phyloP scores from a whole-genome alignment of 164 flowering plant species.

The Aristolochia californica region DNA sequence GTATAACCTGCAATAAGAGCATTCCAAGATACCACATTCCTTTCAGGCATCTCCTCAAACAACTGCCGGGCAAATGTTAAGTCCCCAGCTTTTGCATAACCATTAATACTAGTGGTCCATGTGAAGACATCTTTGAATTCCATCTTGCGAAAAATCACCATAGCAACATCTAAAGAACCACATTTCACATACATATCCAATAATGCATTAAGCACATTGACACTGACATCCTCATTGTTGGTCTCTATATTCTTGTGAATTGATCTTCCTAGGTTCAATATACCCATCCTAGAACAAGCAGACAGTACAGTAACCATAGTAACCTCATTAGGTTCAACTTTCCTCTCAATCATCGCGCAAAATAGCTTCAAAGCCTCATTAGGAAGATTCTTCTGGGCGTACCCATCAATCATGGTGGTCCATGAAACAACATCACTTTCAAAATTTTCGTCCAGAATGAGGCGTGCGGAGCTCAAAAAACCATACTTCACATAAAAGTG shows the following conservation, averaged over 20 bases:
- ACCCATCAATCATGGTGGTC: conserved; percentile 55
- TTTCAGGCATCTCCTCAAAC: conserved; percentile 53
- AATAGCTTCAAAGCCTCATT: conserved; percentile 45
- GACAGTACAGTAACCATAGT: conserved; percentile 56
- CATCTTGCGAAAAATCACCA: conserved; percentile 44
- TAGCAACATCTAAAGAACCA: conserved; percentile 40
- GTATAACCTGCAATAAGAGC: conserved; percentile 70
- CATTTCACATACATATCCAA: conserved; percentile 71
- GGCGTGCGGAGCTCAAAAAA: conserved; percentile 22
- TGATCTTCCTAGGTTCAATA: conserved; percentile 28
- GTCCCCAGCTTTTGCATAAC: conserved; percentile 53
- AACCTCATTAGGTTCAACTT: conserved; percentile 50
- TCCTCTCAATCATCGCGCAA: conserved; percentile 24
- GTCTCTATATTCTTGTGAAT: conserved; percentile 27
- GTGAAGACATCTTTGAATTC: conserved; percentile 44
- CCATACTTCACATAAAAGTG: conserved; percentile 36
- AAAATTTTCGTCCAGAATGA: conserved; percentile 31
- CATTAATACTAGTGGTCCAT: conserved; percentile 71
- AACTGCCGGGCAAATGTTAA: conserved; percentile 29
- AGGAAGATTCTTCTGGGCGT: conserved; percentile 16
- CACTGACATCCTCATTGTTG: conserved; percentile 15
- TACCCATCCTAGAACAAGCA: conserved; percentile 44
- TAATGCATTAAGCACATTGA: conserved; percentile 49
- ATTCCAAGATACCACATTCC: conserved; percentile 63
- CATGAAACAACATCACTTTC: conserved; percentile 54